Evolutionary conservation across 768 basidiomycete species (phyloP), one percentile per base, ranked within the genome.

Genomic region (Myochromella boudieri): DNA sequence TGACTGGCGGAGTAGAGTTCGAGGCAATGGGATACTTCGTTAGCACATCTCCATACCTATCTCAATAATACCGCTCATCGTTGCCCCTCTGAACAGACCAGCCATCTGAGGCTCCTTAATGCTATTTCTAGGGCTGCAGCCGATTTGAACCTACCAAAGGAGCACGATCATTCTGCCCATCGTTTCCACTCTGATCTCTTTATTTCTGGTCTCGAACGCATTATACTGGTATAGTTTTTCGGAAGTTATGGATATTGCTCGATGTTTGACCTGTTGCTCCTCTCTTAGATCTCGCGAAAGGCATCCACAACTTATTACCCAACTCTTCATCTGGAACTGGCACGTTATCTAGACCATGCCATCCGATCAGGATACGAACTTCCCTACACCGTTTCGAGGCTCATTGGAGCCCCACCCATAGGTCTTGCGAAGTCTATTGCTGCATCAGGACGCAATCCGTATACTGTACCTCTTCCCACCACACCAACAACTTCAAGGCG

Each of bases 1-100:
- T 98, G 85, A 97, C 97, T 0, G 97, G 95, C 5, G 97, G 97
- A 4, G 97, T 99, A 10, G 97, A 99, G 61, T 95, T 86, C 60
- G 97, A 99, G 68, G 95, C 95, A 3, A 95, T 97, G 84, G 78
- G 80, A 12, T 98, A 97, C 66, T 82, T 95, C 59, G 95, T 98
- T 58, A 54, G 90, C 27, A 44, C 39, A 26, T 49, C 44, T 43
- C 29, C 22, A 18, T 37, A 33, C 42, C 26, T 17, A 29, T 36
- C 1, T 10, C 9, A n/a, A 28, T 21, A 12, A 11, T 22, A 15
- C 22, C 36, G 1, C 10, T 14, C 18, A 29, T 46, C 42, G 34
- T 34, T 47, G 27, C 27, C 26, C 9, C 15, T 9, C 15, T 25
- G 36, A 43, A 4, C 53, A 98, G 95, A 93, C 92, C 1, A 84